Evolutionary conservation across 2,329 filamentous ascomycete genomes (phyloP).

Genomic region (Penicillium expansum): DNA sequence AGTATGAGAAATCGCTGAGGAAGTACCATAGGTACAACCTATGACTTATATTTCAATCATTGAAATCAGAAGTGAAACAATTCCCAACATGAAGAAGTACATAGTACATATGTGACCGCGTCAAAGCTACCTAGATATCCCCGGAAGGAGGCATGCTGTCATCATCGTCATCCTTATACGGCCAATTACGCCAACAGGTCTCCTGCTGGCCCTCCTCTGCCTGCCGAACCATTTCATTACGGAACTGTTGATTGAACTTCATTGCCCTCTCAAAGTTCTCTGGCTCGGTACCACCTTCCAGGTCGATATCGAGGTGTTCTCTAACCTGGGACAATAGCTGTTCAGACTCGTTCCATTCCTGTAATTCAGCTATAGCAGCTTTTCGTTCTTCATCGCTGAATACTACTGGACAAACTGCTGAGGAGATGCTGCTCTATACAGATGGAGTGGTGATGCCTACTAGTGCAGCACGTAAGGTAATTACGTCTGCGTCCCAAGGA

Average conservation of each 20-base stretch:
- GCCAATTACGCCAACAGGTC: conserved; percentile 28
- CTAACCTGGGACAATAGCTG: conserved; percentile 20
- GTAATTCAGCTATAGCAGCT: conserved; percentile 20
- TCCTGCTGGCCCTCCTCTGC: conserved; percentile 19
- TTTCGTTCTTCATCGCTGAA: conserved; percentile 24
- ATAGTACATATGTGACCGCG: no score
- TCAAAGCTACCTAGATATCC: conserved; percentile 4
- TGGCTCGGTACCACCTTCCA: conserved; percentile 27
- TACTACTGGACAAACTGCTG: conserved; percentile 19
- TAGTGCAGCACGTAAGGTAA: conserved; percentile 28
- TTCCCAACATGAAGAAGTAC: no score
- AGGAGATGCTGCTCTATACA: conserved; percentile 41
- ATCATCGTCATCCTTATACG: conserved; percentile 27
- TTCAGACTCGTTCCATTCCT: conserved; percentile 29
- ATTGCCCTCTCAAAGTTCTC: conserved; percentile 24
- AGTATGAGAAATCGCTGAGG: no score
- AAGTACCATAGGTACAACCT: no score
- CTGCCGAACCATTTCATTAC: conserved; percentile 26
- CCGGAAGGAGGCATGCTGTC: conserved; percentile 15
- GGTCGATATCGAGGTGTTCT: conserved; percentile 24
- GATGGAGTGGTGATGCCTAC: conserved; percentile 23
- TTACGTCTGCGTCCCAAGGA: conserved; percentile 30
- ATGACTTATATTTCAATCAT: no score
- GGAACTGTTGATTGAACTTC: conserved; percentile 19
- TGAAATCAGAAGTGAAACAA: no score